Evolutionary conservation across 1,139 yeast species (phyloP).

Genomic region (Zygosaccharomyces sapae): DNA sequence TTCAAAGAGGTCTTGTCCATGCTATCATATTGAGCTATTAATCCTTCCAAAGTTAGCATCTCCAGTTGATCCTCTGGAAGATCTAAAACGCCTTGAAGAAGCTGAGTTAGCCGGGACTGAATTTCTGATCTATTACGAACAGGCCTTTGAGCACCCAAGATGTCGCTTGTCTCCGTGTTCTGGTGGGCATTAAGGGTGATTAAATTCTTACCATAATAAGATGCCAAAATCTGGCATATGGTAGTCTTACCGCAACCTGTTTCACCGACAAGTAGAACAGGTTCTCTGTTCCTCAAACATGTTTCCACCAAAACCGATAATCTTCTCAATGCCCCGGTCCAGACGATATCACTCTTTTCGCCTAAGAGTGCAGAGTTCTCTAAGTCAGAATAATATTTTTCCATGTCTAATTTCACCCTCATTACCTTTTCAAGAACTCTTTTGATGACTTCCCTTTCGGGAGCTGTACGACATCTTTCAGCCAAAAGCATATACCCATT

Average conservation of each 20-base stretch:
- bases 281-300: conserved; percentile 79
- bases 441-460: conserved; percentile 74
- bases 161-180: conserved; percentile 95
- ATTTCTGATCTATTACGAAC: conserved; percentile 70
- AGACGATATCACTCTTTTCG: conserved; percentile 52
- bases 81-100: conserved; percentile 39
- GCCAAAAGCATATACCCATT: conserved; percentile 96
- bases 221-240: conserved; percentile 79
- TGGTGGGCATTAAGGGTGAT: conserved; percentile 92
- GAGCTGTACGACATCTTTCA: conserved; percentile 80
- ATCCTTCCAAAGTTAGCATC: conserved; percentile 37
- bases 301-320: conserved; percentile 74
- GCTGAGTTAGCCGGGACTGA: conserved; percentile 43
- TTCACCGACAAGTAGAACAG: conserved; percentile 89
- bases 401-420: conserved; percentile 78
- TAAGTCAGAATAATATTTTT: conserved; percentile 44
- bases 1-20: conserved; percentile 27
- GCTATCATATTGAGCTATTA: conserved; percentile 40
- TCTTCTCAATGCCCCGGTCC: conserved; percentile 92
- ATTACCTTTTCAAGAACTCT: conserved; percentile 77
- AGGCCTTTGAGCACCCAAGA: conserved; percentile 95
- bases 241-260: conserved; percentile 99
- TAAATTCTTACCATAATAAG: conserved; percentile 50
- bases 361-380: conserved; percentile 38
- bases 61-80: conserved; percentile 6